Conservation (phyloP, 768 basidiomycete species). For the Astraeus odoratus region DNA sequence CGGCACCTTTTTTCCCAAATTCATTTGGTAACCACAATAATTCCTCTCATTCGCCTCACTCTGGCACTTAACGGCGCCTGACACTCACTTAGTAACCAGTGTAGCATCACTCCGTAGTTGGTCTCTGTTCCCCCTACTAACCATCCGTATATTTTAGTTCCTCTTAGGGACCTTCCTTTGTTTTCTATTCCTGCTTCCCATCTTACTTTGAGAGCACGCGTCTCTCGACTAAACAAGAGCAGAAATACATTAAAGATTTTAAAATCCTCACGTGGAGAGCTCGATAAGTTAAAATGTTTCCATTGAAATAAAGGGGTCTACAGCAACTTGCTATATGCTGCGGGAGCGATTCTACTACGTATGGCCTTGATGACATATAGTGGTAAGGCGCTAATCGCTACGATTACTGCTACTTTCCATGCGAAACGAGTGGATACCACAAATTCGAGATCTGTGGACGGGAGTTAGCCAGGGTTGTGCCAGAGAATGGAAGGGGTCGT, state of each 20-base stretch:
- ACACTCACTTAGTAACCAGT: conserved; percentile 15
- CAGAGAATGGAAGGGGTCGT: not conserved
- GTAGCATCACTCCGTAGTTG: conserved; percentile 17
- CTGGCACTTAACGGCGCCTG: conserved; percentile 30
- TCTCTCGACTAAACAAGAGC: conserved; percentile 19
- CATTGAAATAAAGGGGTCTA: conserved; percentile 30
- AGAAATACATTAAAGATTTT: conserved; percentile 34
- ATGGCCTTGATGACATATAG: conserved; percentile 87
- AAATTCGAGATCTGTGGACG: conserved; percentile 73
- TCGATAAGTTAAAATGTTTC: conserved; percentile 6
- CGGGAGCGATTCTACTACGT: conserved; percentile 80
- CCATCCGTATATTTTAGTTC: too few relatives aligned
- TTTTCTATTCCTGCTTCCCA: conserved; percentile 24
- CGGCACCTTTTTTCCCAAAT: conserved; percentile 42
- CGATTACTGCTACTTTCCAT: conserved; percentile 94
- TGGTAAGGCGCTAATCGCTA: conserved; percentile 89
- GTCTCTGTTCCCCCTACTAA: conserved; percentile 5
- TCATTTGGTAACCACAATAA: conserved; percentile 43
- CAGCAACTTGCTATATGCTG: conserved; percentile 86
- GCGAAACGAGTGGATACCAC: conserved; percentile 83
- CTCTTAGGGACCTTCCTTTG: conserved; percentile 14
- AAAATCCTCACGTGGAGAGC: conserved; percentile 10
- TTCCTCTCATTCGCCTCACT: conserved; percentile 41
- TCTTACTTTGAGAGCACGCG: conserved; percentile 10
- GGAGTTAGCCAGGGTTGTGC: conserved; percentile 4